These are phyloP conservation scores for Pelargonium australe DNA, from an alignment of 441 rosid species.

Conservation along the genomic window DNA sequence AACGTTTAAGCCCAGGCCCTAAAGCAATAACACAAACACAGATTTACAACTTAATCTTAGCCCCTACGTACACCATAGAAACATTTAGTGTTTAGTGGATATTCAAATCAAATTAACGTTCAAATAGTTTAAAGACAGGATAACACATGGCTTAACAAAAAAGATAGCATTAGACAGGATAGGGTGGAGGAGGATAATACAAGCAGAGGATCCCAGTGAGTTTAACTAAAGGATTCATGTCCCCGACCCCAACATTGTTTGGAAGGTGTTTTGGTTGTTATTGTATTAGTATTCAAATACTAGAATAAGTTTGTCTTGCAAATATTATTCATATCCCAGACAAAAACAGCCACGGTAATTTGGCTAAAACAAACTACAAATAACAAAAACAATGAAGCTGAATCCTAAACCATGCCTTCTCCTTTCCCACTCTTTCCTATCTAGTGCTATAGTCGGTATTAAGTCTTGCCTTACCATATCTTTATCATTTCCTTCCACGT, in stretches of 20 bases:
- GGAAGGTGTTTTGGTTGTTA: too few relatives aligned
- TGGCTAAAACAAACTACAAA: background rate
- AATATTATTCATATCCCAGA: background rate
- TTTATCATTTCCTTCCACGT: background rate
- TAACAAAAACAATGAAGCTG: background rate
- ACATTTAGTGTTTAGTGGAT: background rate
- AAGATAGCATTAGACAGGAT: too few relatives aligned
- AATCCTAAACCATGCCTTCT: background rate
- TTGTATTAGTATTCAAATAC: too few relatives aligned
- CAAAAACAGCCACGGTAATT: background rate
- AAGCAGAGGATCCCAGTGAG: too few relatives aligned
- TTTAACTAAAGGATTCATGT: too few relatives aligned
- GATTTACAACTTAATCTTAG: background rate
- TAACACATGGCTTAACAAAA: too few relatives aligned
- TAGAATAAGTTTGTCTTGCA: background rate
- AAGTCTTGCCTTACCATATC: background rate
- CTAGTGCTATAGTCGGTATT: background rate
- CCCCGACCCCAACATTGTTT: too few relatives aligned
- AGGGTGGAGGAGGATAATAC: too few relatives aligned
- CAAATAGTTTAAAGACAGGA: too few relatives aligned
- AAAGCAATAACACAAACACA: constrained; percentile 9
- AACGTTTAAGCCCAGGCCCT: constrained; percentile 71
- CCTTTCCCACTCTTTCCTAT: constrained; percentile 2
- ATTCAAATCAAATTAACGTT: background rate
- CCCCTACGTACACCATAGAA: background rate